A percentile compares a stretch with the other conserved stretches of the same genome.
Evolutionary conservation across 768 basidiomycete genomes (phyloP).

Genomic region (Podaxis sp.): DNA sequence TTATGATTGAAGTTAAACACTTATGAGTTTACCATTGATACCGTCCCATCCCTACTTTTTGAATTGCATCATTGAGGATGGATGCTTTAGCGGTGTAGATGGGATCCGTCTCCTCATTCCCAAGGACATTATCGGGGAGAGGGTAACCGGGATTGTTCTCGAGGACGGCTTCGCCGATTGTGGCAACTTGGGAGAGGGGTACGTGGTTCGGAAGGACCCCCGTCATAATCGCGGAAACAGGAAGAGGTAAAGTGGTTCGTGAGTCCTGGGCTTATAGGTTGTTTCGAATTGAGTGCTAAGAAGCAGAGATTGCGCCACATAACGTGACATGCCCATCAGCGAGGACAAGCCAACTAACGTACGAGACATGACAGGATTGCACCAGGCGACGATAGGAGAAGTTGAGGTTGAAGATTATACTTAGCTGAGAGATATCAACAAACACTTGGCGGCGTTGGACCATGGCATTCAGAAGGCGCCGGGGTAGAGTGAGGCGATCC

Average conservation of each 20-base stretch:
- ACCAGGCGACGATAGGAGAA: no score
- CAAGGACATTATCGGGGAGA: not conserved
- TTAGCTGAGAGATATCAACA: no score
- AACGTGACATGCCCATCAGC: no score
- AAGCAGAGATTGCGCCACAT: not conserved
- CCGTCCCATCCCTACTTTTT: conserved; percentile 22
- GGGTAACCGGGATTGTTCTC: not conserved
- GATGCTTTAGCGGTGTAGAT: conserved; percentile 10
- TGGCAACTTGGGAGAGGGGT: not conserved
- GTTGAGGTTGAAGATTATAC: no score
- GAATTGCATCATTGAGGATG: conserved; percentile 14
- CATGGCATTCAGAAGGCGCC: no score
- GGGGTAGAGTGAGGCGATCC: no score
- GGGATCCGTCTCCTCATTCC: conserved; percentile 5
- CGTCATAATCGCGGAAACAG: not conserved
- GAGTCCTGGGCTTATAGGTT: not conserved
- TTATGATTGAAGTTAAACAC: not conserved
- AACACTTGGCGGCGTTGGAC: no score
- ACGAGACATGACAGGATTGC: no score
- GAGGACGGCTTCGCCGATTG: not conserved
- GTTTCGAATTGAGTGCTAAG: not conserved
- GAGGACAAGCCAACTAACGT: no score
- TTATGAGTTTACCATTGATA: conserved; percentile 24
- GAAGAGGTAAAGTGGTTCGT: not conserved
- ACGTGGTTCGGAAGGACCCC: not conserved